Base-by-base conservation (phyloP, 2,329 filamentous ascomycete genomes). In the Sporothrix luriei region DNA sequence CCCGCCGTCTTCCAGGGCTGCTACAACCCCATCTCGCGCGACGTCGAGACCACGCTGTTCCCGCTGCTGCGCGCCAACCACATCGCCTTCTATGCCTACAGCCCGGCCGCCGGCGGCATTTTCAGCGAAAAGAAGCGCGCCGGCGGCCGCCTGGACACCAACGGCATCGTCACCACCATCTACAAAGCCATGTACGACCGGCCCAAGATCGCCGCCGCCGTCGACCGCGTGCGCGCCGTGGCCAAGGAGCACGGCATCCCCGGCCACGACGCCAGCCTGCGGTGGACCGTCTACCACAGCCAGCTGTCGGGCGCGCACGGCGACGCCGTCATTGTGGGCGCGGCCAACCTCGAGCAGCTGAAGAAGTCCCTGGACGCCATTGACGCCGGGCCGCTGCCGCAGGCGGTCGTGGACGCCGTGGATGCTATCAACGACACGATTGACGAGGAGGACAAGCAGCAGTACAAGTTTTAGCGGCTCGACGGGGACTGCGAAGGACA, bases 1-100 rank as follows among this genome's bases (percentile, higher is more conserved):
- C 80, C 80, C 7, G 73, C 74, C 1, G 79, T 81, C 29, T 82
- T 80, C 71, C 79, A 82, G 73, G 79, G 80, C 65, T 73, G 75
- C 51, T 81, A 82, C 77, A 79, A 80, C 72, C 74, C 78, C 40
- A 75, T 82, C 52, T 75, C 75, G 48, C 77, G 81, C 21, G 74
- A 74, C 21, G 73, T 74, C n/a, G 80, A 82, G 70, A 71, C 72
- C 24, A 74, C 75, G 43, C 76, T 81, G n/a, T 76, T 81, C 40
- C 79, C 80, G 3, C 69, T 76, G 0, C 73, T 81, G 66, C 75
- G 79, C n/a, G 74, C 77, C 68, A 73, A 78, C 69, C 72, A 72
- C 66, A 77, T 82, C 10, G 73, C 77, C 0, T 80, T 81, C 61
- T 78, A 79, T 70, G 79, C 76, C 1, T 82, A 80, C 70, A 77